Percentiles rank a stretch among this genome's conserved stretches.
Evolutionary conservation across 129 eudicot species (phyloP).

Genomic region (Cynara cardunculus): DNA sequence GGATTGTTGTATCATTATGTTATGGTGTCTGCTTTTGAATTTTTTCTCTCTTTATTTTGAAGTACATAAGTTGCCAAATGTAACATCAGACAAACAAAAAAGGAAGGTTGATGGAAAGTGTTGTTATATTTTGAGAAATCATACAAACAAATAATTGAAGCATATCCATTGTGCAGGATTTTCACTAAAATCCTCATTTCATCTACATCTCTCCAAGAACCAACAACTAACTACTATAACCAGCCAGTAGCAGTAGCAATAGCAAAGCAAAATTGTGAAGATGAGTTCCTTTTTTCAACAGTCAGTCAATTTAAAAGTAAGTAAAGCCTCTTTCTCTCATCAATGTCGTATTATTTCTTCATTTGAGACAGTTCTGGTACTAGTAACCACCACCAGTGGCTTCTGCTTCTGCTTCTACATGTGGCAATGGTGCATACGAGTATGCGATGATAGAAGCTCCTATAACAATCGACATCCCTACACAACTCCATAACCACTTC

Average conservation of each 20-base stretch:
- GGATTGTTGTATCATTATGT: no score
- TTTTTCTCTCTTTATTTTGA: no score
- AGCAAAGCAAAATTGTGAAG: slow-evolving; percentile 32
- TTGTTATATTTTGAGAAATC: not conserved
- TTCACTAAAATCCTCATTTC: slow-evolving; percentile 23
- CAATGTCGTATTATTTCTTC: slow-evolving; percentile 25
- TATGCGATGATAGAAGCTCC: slow-evolving; percentile 67
- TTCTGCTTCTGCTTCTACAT: not conserved
- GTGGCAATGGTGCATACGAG: slow-evolving; percentile 36
- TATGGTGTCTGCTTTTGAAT: no score
- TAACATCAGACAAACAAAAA: no score
- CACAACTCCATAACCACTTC: slow-evolving; percentile 67
- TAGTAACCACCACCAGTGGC: not conserved
- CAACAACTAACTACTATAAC: slow-evolving; percentile 21
- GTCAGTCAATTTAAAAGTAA: not conserved
- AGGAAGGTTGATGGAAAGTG: not conserved
- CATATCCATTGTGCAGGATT: slow-evolving; percentile 18
- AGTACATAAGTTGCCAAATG: no score
- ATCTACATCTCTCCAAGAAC: slow-evolving; percentile 19
- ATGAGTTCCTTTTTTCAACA: not conserved
- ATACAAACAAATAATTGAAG: not conserved
- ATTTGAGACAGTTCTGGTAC: not conserved
- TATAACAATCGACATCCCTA: slow-evolving; percentile 53
- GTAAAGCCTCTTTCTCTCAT: not conserved
- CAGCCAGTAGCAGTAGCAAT: no score